Percentiles rank a stretch among this genome's conserved stretches.
Conservation (phyloP, 1,284 basidiomycete species). For the Tilletia caries region DNA sequence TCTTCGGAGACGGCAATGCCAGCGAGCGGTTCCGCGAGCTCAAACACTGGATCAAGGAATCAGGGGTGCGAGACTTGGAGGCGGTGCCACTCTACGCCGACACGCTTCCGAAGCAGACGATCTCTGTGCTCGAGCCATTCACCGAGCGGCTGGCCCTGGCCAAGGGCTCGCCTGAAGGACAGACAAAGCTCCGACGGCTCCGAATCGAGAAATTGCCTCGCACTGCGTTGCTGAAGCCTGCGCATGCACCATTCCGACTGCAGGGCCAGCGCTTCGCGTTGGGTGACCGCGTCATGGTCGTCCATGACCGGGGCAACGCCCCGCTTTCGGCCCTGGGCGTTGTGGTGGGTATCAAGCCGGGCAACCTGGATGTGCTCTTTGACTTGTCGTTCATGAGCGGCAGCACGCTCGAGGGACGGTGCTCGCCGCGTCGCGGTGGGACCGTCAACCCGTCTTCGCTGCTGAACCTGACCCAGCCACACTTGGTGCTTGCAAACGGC, state of each 20-base stretch:
- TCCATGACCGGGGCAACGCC: constrained; percentile 85
- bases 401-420: constrained; percentile 70
- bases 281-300: constrained; percentile 95
- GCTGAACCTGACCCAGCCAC: constrained; percentile 48
- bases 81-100: constrained; percentile 88
- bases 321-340: constrained; percentile 88
- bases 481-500: constrained; percentile 27
- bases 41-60: constrained; percentile 78
- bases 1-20: constrained; percentile 66
- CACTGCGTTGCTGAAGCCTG: constrained; percentile 89
- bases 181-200: constrained; percentile 74
- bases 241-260: constrained; percentile 81
- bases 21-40: constrained; percentile 73
- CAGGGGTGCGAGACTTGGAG: constrained; percentile 85
- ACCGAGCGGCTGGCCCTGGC: constrained; percentile 64
- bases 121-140: constrained; percentile 61
- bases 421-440: constrained; percentile 32
- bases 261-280: constrained; percentile 85
- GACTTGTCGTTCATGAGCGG: constrained; percentile 93
- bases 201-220: constrained; percentile 87
- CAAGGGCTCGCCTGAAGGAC: constrained; percentile 56
- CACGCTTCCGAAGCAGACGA: constrained; percentile 69
- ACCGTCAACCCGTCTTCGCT: constrained; percentile 39
- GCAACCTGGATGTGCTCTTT: constrained; percentile 90
- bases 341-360: constrained; percentile 77